Conservation (phyloP, 2,329 filamentous ascomycete species). For the Fusarium irregulare region DNA sequence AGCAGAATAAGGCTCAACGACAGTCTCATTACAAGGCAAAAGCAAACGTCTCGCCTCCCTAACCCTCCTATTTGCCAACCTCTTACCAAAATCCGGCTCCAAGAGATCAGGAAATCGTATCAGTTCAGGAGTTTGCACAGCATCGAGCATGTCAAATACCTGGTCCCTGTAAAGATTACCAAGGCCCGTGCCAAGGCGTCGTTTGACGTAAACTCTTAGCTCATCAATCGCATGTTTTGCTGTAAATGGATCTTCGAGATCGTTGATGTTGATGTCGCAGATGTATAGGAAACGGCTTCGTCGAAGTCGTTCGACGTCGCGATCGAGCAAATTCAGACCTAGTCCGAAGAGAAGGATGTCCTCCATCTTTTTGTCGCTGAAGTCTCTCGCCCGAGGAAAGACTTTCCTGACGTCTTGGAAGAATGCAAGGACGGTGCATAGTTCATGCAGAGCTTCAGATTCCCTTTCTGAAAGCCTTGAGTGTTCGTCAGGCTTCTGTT, state of each 20-base stretch:
- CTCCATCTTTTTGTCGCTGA: accelerated
- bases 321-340: neutral
- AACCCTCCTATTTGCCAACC: neutral
- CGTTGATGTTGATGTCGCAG: neutral
- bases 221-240: neutral
- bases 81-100: neutral
- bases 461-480: neutral
- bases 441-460: neutral
- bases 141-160: neutral
- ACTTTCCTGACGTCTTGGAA: neutral
- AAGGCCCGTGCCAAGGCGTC: neutral
- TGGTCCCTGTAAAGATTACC: neutral
- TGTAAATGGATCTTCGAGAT: accelerated
- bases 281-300: accelerated
- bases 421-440: neutral
- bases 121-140: neutral
- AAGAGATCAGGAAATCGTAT: neutral
- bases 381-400: neutral
- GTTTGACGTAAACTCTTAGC: neutral
- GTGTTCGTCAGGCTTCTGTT: neutral
- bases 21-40: neutral
- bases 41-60: neutral
- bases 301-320: neutral
- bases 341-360: neutral
- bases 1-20: neutral